Conservation (phyloP, 495 filamentous ascomycete genomes). For the Choiromyces venosus region DNA sequence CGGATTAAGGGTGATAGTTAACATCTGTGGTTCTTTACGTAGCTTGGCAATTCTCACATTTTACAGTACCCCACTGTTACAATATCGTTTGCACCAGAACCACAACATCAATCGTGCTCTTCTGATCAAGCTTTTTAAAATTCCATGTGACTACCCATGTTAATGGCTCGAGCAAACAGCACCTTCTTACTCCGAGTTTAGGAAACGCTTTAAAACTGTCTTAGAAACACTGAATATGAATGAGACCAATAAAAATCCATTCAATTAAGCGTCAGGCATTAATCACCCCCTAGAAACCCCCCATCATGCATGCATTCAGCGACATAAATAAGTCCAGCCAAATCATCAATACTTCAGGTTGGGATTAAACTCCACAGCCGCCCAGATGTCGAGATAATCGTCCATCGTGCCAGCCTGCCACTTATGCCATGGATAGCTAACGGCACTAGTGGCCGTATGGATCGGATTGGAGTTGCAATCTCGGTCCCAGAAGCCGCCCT, state of each 20-base stretch:
- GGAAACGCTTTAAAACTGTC: background rate
- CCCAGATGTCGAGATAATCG: slow-evolving; percentile 24
- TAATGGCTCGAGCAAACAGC: background rate
- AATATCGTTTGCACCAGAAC: too few relatives aligned
- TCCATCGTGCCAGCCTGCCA: slow-evolving; percentile 22
- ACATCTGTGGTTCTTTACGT: too few relatives aligned
- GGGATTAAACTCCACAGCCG: slow-evolving; percentile 27
- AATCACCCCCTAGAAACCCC: background rate
- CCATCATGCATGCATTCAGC: background rate
- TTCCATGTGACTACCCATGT: background rate
- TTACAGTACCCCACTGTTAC: too few relatives aligned
- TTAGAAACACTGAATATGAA: background rate
- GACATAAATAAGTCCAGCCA: background rate
- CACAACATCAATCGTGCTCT: background rate
- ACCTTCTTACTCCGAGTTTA: background rate
- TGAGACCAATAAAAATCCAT: background rate
- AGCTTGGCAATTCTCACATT: too few relatives aligned
- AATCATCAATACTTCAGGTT: slow-evolving; percentile 3
- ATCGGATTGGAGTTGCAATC: slow-evolving; percentile 8
- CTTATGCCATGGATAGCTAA: slow-evolving; percentile 29
- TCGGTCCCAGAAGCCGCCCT: slow-evolving; percentile 21
- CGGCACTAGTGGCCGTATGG: slow-evolving; percentile 1
- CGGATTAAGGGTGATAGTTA: too few relatives aligned
- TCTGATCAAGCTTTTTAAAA: background rate
- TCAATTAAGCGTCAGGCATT: background rate